Evolutionary conservation across 2,329 filamentous ascomycete species (phyloP).

Genomic region (Colletotrichum orchidophilum): DNA sequence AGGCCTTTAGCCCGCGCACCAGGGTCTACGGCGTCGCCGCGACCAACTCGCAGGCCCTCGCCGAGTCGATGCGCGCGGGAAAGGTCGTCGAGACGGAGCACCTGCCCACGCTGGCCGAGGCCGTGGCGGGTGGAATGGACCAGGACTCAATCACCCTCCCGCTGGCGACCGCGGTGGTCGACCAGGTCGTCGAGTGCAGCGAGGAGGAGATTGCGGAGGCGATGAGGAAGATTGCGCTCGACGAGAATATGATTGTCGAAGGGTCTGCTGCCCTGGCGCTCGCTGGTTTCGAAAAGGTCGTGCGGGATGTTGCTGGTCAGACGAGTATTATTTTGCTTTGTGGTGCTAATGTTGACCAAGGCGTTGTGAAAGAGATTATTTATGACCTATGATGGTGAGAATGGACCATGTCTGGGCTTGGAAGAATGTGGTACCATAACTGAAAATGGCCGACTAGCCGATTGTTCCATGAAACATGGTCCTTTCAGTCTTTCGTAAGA

Average conservation of each 20-base stretch:
- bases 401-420: background rate
- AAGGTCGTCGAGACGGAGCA: slow-evolving; percentile 38
- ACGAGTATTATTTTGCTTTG: slow-evolving; percentile 36
- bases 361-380: background rate
- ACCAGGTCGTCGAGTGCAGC: slow-evolving; percentile 36
- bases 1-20: slow-evolving; percentile 36
- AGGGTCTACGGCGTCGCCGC: slow-evolving; percentile 37
- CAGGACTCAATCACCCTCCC: slow-evolving; percentile 37
- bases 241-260: slow-evolving; percentile 40
- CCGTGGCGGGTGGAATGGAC: slow-evolving; percentile 38
- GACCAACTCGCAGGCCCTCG: slow-evolving; percentile 36
- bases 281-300: slow-evolving; percentile 36
- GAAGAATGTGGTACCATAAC: background rate
- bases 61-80: slow-evolving; percentile 35
- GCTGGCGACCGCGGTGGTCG: slow-evolving; percentile 35
- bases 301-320: slow-evolving; percentile 15
- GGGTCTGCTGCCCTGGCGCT: slow-evolving; percentile 37
- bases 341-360: slow-evolving; percentile 32
- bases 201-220: slow-evolving; percentile 34
- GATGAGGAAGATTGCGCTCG: slow-evolving; percentile 32
- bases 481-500: no score
- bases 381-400: background rate
- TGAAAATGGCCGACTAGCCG: no score
- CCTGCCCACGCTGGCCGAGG: slow-evolving; percentile 36
- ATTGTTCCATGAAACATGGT: no score